Conservation (phyloP, 2,329 filamentous ascomycete genomes). For the Cercospora sp. region DNA sequence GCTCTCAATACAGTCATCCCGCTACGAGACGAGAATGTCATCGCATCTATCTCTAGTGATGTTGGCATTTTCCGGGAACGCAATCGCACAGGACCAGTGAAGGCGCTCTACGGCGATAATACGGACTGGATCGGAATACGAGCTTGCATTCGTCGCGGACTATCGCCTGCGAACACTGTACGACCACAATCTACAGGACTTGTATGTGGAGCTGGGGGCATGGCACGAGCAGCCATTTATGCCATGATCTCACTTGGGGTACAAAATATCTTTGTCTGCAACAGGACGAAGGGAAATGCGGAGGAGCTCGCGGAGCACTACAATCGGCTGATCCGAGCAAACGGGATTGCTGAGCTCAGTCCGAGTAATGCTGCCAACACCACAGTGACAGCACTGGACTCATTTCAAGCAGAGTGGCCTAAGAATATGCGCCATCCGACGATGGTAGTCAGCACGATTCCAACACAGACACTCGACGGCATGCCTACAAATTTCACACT, state of each 20-base stretch:
- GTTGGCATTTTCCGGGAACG: constrained; percentile 56
- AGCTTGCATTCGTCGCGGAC: constrained; percentile 68
- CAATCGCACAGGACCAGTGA: constrained; percentile 65
- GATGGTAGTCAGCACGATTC: constrained; percentile 74
- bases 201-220: constrained; percentile 64
- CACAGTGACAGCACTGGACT: constrained; percentile 59
- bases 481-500: constrained; percentile 70
- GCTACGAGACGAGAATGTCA: constrained; percentile 57
- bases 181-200: constrained; percentile 54
- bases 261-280: constrained; percentile 72
- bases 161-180: constrained; percentile 68
- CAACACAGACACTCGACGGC: constrained; percentile 65
- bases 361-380: constrained; percentile 24
- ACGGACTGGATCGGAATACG: constrained; percentile 80
- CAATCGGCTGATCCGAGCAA: constrained; percentile 51
- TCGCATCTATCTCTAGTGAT: constrained; percentile 46
- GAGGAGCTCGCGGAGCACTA: constrained; percentile 69
- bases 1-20: constrained; percentile 76
- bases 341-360: constrained; percentile 28
- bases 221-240: constrained; percentile 76
- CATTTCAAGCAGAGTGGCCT: constrained; percentile 65
- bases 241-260: constrained; percentile 76
- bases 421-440: constrained; percentile 63
- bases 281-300: constrained; percentile 68
- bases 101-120: constrained; percentile 73